A percentile compares a stretch with the other conserved stretches of the same genome.
Evolutionary conservation across 2,329 filamentous ascomycete genomes (phyloP).

Genomic region (Coniosporium tulheliwenetii): DNA sequence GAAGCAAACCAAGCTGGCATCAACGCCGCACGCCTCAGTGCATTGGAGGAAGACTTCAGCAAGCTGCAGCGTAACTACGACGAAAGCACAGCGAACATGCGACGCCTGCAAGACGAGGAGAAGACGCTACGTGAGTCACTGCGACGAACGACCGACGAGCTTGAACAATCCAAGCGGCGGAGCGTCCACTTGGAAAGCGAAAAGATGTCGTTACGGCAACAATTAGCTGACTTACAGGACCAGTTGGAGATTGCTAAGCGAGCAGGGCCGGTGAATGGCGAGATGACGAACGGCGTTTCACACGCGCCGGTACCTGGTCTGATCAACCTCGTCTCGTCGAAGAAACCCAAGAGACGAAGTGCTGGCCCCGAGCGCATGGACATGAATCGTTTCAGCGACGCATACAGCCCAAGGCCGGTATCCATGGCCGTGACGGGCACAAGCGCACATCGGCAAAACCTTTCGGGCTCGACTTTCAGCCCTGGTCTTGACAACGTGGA

Average conservation of each 20-base stretch:
- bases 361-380: slow-evolving; percentile 75
- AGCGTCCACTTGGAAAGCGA: slow-evolving; percentile 69
- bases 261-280: slow-evolving; percentile 54
- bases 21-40: slow-evolving; percentile 73
- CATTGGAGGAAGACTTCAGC: slow-evolving; percentile 92
- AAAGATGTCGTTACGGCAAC: slow-evolving; percentile 71
- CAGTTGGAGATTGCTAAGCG: slow-evolving; percentile 80
- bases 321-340: slow-evolving; percentile 92
- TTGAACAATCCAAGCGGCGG: slow-evolving; percentile 62
- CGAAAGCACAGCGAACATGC: slow-evolving; percentile 79
- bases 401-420: slow-evolving; percentile 87
- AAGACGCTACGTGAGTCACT: slow-evolving; percentile 71
- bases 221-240: slow-evolving; percentile 79
- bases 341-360: slow-evolving; percentile 91
- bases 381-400: slow-evolving; percentile 75
- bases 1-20: slow-evolving; percentile 98
- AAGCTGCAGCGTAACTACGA: slow-evolving; percentile 79
- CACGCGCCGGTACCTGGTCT: slow-evolving; percentile 51
- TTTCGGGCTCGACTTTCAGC: slow-evolving; percentile 62
- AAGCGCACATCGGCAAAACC: slow-evolving; percentile 49
- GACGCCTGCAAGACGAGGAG: slow-evolving; percentile 89
- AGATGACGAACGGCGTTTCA: slow-evolving; percentile 46
- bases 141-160: slow-evolving; percentile 60
- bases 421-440: slow-evolving; percentile 77
- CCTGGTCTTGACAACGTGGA: slow-evolving; percentile 82